Percentiles rank a stretch among this genome's conserved stretches.
phyloP scores from a whole-genome alignment of 331 rosid genomes.

The Saraca asoca region DNA sequence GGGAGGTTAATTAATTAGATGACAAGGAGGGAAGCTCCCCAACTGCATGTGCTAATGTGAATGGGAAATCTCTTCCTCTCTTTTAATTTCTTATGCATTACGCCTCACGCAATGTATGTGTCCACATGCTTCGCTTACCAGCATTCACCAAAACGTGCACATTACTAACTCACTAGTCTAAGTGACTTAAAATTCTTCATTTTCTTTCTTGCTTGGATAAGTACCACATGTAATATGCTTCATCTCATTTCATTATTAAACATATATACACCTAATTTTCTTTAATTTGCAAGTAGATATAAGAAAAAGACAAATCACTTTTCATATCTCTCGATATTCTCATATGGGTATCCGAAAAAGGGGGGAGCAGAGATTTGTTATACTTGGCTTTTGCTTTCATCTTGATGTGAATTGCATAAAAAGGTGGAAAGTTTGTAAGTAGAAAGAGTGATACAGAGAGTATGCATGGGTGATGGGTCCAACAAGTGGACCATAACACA shows the following conservation, averaged over 20 bases:
- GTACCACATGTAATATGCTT: no score
- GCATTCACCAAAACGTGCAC: constrained; percentile 69
- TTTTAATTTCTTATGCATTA: constrained; percentile 39
- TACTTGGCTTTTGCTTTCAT: constrained; percentile 34
- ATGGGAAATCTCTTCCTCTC: constrained; percentile 30
- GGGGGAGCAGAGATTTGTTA: constrained; percentile 25
- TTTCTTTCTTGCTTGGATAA: constrained; percentile 1
- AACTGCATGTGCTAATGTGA: constrained; percentile 55
- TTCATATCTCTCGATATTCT: not conserved
- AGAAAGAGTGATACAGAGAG: constrained; percentile 26
- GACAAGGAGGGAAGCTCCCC: constrained; percentile 46
- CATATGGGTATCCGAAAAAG: constrained; percentile 21
- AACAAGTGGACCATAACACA: constrained; percentile 42
- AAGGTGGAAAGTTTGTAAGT: constrained; percentile 27
- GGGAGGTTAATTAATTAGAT: constrained; percentile 30
- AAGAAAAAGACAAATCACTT: constrained; percentile 6
- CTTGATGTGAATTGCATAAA: constrained; percentile 39
- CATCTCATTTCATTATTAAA: no score
- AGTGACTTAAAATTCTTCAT: constrained; percentile 37
- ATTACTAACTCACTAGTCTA: constrained; percentile 45
- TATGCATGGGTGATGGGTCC: constrained; percentile 46
- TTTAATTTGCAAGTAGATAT: no score
- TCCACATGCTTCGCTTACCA: constrained; percentile 55
- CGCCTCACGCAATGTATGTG: constrained; percentile 65
- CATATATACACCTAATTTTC: no score